Evolutionary conservation across 2,329 filamentous ascomycete genomes (phyloP).

Genomic region (Monosporascus ibericus): DNA sequence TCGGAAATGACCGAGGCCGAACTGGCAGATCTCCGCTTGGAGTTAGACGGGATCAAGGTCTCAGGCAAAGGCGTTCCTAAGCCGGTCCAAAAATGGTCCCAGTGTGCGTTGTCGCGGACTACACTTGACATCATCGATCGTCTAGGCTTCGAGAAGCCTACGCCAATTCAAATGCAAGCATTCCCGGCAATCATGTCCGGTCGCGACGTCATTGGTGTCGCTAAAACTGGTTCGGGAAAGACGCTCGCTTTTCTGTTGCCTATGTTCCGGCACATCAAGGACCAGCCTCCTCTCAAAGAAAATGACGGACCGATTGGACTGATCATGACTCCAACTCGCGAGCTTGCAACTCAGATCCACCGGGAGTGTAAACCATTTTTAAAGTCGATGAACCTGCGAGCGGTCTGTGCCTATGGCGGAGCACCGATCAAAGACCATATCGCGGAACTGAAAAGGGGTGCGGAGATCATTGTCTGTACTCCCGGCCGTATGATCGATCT

Average conservation of each 20-base stretch:
- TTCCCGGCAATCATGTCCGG: conserved; percentile 95
- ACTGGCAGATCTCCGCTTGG: conserved; percentile 70
- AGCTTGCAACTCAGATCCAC: conserved; percentile 90
- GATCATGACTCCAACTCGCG: conserved; percentile 90
- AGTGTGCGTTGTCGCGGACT: conserved; percentile 83
- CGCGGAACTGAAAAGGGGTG: conserved; percentile 88
- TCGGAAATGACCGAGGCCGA: conserved; percentile 79
- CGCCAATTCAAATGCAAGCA: conserved; percentile 91
- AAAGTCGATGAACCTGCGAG: conserved; percentile 76
- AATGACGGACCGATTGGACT: conserved; percentile 83
- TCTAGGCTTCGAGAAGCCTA: conserved; percentile 81
- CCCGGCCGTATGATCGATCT: conserved; percentile 95
- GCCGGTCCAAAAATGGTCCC: conserved; percentile 93
- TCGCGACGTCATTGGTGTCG: conserved; percentile 89
- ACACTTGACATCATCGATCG: conserved; percentile 79
- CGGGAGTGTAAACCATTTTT: conserved; percentile 91
- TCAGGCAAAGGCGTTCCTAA: conserved; percentile 83
- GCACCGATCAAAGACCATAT: conserved; percentile 97
- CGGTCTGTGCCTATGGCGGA: conserved; percentile 90
- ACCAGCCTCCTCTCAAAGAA: conserved; percentile 74
- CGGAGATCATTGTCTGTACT: conserved; percentile 92
- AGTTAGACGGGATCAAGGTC: conserved; percentile 94
- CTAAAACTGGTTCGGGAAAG: conserved; percentile 96
- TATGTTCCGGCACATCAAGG: conserved; percentile 97
- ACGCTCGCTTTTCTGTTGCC: conserved; percentile 92